phyloP scores from a whole-genome alignment of 371 early-diverging fungal genomes.

The Mucor lusitanicus region DNA sequence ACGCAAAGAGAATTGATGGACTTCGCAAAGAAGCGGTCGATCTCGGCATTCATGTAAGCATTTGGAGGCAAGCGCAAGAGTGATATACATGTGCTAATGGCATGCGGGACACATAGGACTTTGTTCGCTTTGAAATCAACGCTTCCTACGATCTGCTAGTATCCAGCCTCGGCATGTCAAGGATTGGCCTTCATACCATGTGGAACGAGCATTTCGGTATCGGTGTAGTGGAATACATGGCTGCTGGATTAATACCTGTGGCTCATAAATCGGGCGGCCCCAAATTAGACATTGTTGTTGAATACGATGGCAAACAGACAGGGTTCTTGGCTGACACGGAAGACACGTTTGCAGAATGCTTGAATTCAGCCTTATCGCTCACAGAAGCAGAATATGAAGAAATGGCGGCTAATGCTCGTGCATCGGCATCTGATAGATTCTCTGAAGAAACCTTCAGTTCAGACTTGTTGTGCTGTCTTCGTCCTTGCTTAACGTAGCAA shows the following conservation, averaged over 20 bases:
- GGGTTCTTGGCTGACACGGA: slow-evolving; percentile 69
- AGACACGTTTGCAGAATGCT: slow-evolving; percentile 67
- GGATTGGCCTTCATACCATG: slow-evolving; percentile 94
- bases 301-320: slow-evolving; percentile 48
- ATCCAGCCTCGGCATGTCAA: slow-evolving; percentile 57
- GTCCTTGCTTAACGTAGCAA: slow-evolving; percentile 27
- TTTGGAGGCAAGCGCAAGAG: background rate
- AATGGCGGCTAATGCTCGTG: slow-evolving; percentile 66
- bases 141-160: slow-evolving; percentile 72
- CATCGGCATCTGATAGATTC: slow-evolving; percentile 65
- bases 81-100: background rate
- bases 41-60: slow-evolving; percentile 59
- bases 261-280: slow-evolving; percentile 96
- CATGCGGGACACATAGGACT: slow-evolving; percentile 44
- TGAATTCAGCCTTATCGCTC: slow-evolving; percentile 55
- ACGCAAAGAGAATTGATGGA: slow-evolving; percentile 69
- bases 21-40: slow-evolving; percentile 50
- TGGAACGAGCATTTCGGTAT: slow-evolving; percentile 98
- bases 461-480: slow-evolving; percentile 40
- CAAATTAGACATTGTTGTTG: slow-evolving; percentile 85
- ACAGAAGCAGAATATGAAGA: slow-evolving; percentile 33
- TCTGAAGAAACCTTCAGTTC: slow-evolving; percentile 70
- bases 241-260: slow-evolving; percentile 88
- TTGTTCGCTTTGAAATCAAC: slow-evolving; percentile 83
- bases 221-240: slow-evolving; percentile 96